A percentile compares a stretch with the other conserved stretches of the same genome.
phyloP scores from a whole-genome alignment of 2,329 filamentous ascomycete species.

The Hymenoscyphus linearis region DNA sequence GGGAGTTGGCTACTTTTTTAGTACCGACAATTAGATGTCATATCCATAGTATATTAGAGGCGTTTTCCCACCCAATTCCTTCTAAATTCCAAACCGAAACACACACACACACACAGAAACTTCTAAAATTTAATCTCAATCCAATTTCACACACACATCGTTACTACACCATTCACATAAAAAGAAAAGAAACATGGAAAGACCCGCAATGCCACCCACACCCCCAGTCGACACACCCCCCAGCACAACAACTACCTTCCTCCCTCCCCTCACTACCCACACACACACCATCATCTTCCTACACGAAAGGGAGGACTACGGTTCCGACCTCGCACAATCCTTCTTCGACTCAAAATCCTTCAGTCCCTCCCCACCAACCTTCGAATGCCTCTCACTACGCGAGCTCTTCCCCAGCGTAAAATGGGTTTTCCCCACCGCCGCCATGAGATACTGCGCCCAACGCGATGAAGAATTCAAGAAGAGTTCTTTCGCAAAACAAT shows the following conservation, averaged over 20 bases:
- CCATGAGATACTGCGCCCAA: conserved; percentile 27
- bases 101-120: too few species aligned
- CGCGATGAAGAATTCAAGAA: conserved; percentile 22
- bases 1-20: too few species aligned
- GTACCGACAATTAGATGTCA: too few species aligned
- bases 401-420: conserved; percentile 15
- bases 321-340: conserved; percentile 35
- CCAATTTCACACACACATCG: too few species aligned
- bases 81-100: too few species aligned
- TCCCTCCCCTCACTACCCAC: conserved; percentile 24
- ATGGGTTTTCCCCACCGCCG: conserved; percentile 21
- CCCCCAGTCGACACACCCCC: neutral
- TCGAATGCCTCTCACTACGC: conserved; percentile 8
- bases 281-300: conserved; percentile 43
- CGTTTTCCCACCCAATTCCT: too few species aligned
- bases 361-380: neutral
- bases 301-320: conserved; percentile 39
- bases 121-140: too few species aligned
- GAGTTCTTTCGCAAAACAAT: conserved; percentile 12
- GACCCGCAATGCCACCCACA: neutral
- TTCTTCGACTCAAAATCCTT: conserved; percentile 37
- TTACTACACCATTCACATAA: too few species aligned
- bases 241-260: conserved; percentile 1
- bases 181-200: neutral
- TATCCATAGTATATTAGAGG: too few species aligned